Evolutionary conservation across 495 filamentous ascomycete genomes (phyloP), one percentile per base, ranked within the genome.

Genomic region (Parmelia sp.): DNA sequence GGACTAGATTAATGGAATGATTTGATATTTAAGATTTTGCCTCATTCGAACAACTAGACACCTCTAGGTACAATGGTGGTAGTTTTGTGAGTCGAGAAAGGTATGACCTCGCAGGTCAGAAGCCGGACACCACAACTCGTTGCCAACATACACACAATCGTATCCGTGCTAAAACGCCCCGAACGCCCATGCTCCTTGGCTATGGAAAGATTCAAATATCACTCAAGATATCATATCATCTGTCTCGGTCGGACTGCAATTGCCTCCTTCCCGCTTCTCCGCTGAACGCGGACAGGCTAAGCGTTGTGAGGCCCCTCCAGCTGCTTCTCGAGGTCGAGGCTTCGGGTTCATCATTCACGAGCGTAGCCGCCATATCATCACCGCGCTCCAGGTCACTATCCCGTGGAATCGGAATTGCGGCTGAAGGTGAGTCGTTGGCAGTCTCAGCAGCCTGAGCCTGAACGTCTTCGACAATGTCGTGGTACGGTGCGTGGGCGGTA

Each of bases 221-320:
- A 31, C 57, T 44, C 23, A 51, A 60, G 31, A 44, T 47, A 6
- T 31, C 35, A 12, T n/a, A 21, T 76, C 71, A 83, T 69, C 76
- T 69, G 60, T 76, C 77, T 44, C 77, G 74, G 58, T 83, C 78
- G 21, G 72, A 69, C 66, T 74, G 74, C 61, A 73, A 71, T 65
- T 79, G 79, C 62, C 80, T 78, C 77, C 80, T 80, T 42, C 79
- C 78, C 12, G 75, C 77, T 60, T 83, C 80, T 12, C 81, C 81
- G 57, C 74, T 82, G 11, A 83, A 76, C 11, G 78, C 78, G 9
- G 79, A 81, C 55, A 80, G 75, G 64, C 77, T 82, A 10, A 81
- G 62, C 0, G 79, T 76, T 21, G 78, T 72, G 25, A 71, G 47
- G 1, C 62, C 67, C 47, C 64, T 66, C 71, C 69, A 72, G 31